These are phyloP conservation scores for Lachnellula subtilissima DNA, from an alignment of 2,329 filamentous ascomycete genomes.

Conservation along the genomic window DNA sequence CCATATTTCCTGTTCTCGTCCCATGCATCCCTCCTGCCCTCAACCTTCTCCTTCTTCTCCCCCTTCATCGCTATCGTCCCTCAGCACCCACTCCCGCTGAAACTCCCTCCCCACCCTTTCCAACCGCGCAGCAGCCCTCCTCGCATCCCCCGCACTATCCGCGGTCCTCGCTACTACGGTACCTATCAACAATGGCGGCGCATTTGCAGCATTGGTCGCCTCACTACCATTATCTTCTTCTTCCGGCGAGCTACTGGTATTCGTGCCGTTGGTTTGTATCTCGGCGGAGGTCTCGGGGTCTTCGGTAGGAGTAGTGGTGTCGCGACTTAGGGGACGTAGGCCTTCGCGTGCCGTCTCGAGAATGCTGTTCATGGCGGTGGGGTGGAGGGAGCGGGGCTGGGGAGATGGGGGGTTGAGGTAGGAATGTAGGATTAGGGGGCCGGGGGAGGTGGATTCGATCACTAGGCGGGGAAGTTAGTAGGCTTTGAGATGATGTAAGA, in stretches of 20 bases:
- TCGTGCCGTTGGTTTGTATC: neutral
- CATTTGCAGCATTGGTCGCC: slow-evolving; percentile 17
- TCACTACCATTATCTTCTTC: slow-evolving; percentile 10
- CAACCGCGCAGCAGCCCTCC: slow-evolving; percentile 47
- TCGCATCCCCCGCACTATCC: slow-evolving; percentile 46
- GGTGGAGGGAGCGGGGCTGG: neutral
- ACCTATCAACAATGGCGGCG: slow-evolving; percentile 49
- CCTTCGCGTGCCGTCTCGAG: slow-evolving; percentile 21
- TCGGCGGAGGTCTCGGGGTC: too few species aligned
- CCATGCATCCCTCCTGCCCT: neutral
- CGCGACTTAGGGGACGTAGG: slow-evolving; percentile 21
- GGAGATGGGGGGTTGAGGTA: slow-evolving; percentile 38
- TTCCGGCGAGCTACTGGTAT: slow-evolving; percentile 2
- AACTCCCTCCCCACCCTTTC: slow-evolving; percentile 52
- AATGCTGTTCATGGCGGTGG: slow-evolving; percentile 9
- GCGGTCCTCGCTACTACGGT: slow-evolving; percentile 48
- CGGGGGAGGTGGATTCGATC: slow-evolving; percentile 45
- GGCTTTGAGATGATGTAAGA: too few species aligned
- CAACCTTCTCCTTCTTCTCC: slow-evolving; percentile 15
- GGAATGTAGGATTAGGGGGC: slow-evolving; percentile 38
- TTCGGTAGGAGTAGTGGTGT: slow-evolving; percentile 6
- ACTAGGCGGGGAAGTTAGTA: too few species aligned
- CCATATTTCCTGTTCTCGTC: neutral
- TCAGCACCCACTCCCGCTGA: slow-evolving; percentile 47
- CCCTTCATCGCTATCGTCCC: slow-evolving; percentile 8